Base-by-base conservation (phyloP, 2,329 filamentous ascomycete species). In the Trichoderma arundinaceum region DNA sequence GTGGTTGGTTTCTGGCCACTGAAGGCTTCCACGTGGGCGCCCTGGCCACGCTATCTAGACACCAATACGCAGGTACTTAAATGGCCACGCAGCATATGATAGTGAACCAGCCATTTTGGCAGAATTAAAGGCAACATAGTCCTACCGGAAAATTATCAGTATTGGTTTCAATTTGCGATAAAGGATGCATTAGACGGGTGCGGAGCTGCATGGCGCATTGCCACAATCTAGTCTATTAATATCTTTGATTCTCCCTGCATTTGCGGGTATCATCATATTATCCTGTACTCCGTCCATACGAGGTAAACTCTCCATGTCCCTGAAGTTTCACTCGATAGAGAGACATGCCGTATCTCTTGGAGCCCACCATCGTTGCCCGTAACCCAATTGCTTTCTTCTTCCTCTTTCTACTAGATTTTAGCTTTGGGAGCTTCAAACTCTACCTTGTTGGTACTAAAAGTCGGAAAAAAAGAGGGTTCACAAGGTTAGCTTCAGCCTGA, bases 401-500 rank as follows among this genome's bases (percentile, higher is more conserved):
- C 22, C 22, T 28, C 22, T 28, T 12, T 15, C 3, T 33, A 13
- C 65, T 71, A 77, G n/a, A 77, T 71, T 67, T 71, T 76, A 8
- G 75, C 63, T 66, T 72, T 74, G 17, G 71, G 59, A 41, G 67
- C 65, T 8, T 63, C 44, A 68, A 77, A 78, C 41, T 77, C 73
- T 43, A 77, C 71, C 64, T 69, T 74, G 70, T 76, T 75, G 13
- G 72, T 72, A 61, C 74, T 75, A 48, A 2, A 51, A 12, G 52
- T 44, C 1, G 35, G 5, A 12, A 46, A 48, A 19, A 8, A n/a
- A 38, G 33, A 19, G 39, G 22, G 46, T 43, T 38, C 58, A 10
- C 51, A 44, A 19, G 10, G 46, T 64, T 33, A 51, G 41, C 32
- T 19, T 53, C 41, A 35, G 32, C 60, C 35, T 48, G 28, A 15